These are phyloP conservation scores for Amaranthus tricolor DNA, from an alignment of 179 eudicot species.

Conservation along the genomic window DNA sequence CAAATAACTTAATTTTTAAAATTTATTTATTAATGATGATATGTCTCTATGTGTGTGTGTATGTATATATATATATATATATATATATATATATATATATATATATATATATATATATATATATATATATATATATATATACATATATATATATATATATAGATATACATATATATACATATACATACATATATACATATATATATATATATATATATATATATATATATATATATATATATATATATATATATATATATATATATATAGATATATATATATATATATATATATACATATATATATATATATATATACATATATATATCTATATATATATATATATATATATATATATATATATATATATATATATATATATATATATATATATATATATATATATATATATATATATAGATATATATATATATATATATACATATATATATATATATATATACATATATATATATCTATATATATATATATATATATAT, in stretches of 20 bases:
- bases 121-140: constrained; percentile 6
- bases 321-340: too few relatives aligned
- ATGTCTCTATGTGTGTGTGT: constrained; percentile 8
- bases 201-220: constrained; percentile 1
- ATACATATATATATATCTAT: too few relatives aligned
- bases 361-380: neutral
- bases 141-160: neutral
- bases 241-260: neutral
- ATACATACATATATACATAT: neutral
- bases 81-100: neutral
- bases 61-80: neutral
- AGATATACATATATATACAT: neutral
- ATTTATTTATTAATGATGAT: neutral
- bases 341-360: neutral
- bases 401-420: too few relatives aligned
- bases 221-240: constrained; percentile 8
- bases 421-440: too few relatives aligned
- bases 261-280: too few relatives aligned
- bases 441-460: too few relatives aligned
- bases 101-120: constrained; percentile 8
- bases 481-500: too few relatives aligned
- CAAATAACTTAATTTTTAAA: too few relatives aligned
- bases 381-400: neutral
- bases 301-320: too few relatives aligned
- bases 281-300: too few relatives aligned